phyloP scores from a whole-genome alignment of 352 stramenopile species.

The Pythium folliculosum region DNA sequence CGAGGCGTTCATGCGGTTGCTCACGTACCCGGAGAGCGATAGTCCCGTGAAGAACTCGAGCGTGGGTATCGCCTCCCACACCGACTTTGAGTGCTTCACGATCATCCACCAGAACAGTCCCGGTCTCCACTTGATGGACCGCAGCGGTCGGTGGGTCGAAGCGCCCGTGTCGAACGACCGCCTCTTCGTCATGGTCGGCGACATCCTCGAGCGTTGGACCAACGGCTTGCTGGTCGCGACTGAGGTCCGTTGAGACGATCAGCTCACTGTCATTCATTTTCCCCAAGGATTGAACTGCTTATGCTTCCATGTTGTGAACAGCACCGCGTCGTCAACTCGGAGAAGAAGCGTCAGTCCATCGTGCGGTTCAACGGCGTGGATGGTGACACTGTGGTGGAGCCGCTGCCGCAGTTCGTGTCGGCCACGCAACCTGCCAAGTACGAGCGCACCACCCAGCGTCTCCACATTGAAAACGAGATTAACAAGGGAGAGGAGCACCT shows the following conservation, averaged over 20 bases:
- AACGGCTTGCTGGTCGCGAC: slow-evolving; percentile 74
- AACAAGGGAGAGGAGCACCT: slow-evolving; percentile 75
- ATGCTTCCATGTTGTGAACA: slow-evolving; percentile 14
- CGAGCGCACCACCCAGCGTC: slow-evolving; percentile 37
- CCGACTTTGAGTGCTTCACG: slow-evolving; percentile 86
- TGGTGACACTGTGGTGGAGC: slow-evolving; percentile 67
- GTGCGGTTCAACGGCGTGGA: slow-evolving; percentile 83
- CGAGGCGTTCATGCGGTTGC: slow-evolving; percentile 76
- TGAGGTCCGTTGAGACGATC: slow-evolving; percentile 40
- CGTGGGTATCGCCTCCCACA: slow-evolving; percentile 82
- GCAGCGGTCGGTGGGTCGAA: slow-evolving; percentile 65
- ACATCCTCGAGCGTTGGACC: slow-evolving; percentile 83
- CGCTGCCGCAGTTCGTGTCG: slow-evolving; percentile 62
- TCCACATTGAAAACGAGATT: slow-evolving; percentile 45
- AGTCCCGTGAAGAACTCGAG: slow-evolving; percentile 53
- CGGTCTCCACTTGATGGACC: slow-evolving; percentile 66
- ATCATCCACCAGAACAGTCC: slow-evolving; percentile 84
- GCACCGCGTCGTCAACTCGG: slow-evolving; percentile 78
- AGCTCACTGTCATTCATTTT: neutral
- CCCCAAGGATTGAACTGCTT: neutral
- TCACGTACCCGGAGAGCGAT: slow-evolving; percentile 69
- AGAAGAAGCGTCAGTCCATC: slow-evolving; percentile 79
- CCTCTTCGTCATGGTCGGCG: slow-evolving; percentile 79
- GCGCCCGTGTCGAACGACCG: slow-evolving; percentile 69
- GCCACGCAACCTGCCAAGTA: slow-evolving; percentile 56